A percentile compares a stretch with the other conserved stretches of the same genome.
Conservation (phyloP, 352 stramenopile species). For the Phytophthora pluvialis region DNA sequence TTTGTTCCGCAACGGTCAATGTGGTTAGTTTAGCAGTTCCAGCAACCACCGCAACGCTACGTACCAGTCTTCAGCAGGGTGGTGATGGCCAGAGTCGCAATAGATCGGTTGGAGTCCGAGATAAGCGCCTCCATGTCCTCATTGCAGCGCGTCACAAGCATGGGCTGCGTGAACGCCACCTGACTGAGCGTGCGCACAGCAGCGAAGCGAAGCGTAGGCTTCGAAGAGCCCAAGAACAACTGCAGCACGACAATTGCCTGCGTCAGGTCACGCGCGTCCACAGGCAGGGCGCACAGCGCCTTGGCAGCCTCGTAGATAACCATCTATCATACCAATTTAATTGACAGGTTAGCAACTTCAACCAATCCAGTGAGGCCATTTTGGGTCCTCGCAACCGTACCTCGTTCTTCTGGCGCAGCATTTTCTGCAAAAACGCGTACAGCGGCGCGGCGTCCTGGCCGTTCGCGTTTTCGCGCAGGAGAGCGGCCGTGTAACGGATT, state of each 20-base stretch:
- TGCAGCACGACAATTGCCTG: slow-evolving; percentile 98
- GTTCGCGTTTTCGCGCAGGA: slow-evolving; percentile 90
- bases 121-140: slow-evolving; percentile 99
- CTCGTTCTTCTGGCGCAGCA: slow-evolving; percentile 96
- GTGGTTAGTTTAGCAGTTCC: slow-evolving; percentile 8
- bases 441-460: slow-evolving; percentile 79
- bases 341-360: slow-evolving; percentile 1
- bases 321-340: slow-evolving; percentile 79
- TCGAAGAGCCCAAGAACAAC: slow-evolving; percentile 94
- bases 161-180: slow-evolving; percentile 91
- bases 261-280: slow-evolving; percentile 96
- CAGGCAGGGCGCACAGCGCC: slow-evolving; percentile 95
- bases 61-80: slow-evolving; percentile 98
- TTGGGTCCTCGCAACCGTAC: slow-evolving; percentile 26
- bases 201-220: slow-evolving; percentile 96
- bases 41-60: background rate
- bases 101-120: slow-evolving; percentile 96
- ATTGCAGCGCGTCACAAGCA: slow-evolving; percentile 98
- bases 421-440: slow-evolving; percentile 95
- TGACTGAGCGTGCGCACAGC: slow-evolving; percentile 96
- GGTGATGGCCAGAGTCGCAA: slow-evolving; percentile 99
- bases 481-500: slow-evolving; percentile 96
- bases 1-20: too few species aligned
- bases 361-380: background rate
- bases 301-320: slow-evolving; percentile 99